Conservation (phyloP, 257 asterid species). For the Solanum peruvianum region DNA sequence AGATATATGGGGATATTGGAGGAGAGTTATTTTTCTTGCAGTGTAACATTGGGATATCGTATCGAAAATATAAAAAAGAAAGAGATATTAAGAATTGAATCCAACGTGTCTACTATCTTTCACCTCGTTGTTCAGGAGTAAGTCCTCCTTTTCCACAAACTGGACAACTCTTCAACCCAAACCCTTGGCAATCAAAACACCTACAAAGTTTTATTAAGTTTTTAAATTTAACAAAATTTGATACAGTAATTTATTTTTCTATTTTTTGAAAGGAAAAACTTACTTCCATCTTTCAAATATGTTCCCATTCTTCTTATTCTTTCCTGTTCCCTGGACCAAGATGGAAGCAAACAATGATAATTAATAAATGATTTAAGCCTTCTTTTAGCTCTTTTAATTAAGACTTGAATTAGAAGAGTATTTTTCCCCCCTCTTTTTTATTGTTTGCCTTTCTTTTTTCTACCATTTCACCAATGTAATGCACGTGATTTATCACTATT, state of each 20-base stretch:
- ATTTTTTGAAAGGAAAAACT: conserved; percentile 1
- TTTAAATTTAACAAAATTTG: neutral
- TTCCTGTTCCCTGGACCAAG: conserved; percentile 63
- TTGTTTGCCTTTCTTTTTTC: neutral
- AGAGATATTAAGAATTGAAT: neutral
- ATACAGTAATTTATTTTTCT: neutral
- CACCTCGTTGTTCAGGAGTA: conserved; percentile 88
- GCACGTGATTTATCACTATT: neutral
- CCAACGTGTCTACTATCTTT: conserved; percentile 26
- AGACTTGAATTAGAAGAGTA: neutral
- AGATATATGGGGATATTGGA: neutral
- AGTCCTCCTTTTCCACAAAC: conserved; percentile 75
- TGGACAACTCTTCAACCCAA: conserved; percentile 76
- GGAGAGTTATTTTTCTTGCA: neutral
- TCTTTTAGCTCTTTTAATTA: neutral
- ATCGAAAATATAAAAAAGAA: neutral
- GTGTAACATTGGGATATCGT: neutral
- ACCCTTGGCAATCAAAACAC: conserved; percentile 91
- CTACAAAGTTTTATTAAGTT: conserved; percentile 8
- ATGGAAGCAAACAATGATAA: neutral
- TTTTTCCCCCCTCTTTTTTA: neutral
- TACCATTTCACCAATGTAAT: neutral
- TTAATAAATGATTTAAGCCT: neutral
- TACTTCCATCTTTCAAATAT: conserved; percentile 90
- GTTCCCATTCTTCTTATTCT: conserved; percentile 85